Evolutionary conservation across 768 basidiomycete species (phyloP), one percentile per base, ranked within the genome.

Genomic region (Tylopilus sp.): DNA sequence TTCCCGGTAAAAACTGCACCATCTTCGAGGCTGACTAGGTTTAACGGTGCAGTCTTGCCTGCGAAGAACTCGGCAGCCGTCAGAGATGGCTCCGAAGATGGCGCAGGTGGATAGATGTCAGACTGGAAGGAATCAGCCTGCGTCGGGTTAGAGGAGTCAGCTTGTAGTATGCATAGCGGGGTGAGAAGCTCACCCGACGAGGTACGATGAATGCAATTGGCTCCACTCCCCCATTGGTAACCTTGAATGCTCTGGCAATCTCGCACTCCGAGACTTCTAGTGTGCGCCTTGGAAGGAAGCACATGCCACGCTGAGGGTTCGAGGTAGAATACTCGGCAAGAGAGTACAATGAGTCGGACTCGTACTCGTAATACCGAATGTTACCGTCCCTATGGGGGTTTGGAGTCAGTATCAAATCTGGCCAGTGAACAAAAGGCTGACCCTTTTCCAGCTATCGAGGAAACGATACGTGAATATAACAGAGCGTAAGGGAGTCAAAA

Each of bases 281-380:
- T 0, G 90, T 86, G 43, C 94, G 88, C 31, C 95, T 83, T 12
- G 97, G 97, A 39, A 97, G 79, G 85, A 98, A 94, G 67, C 89
- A 91, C 84, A 98, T 90, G 12, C 97, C 97, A 46, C 95, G 90
- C 69, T 98, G 95, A 25, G 95, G 95, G 46, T 95, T 91, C 18
- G 84, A 76, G 4, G 87, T 89, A 68, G 94, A 89, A 78, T 95
- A 81, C 66, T 98, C 97, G 18, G 84, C 75, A 5, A 93, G 77
- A 17, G 81, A 69, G 71, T 82, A 78, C 18, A 98, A 76, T 42
- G 83, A 76, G 71, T 98, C 95, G 28, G 79, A 81, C 61, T 97
- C 95, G 70, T 87, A 94, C 68, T 99, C 97, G 69, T 86, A 98
- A 78, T 91, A 95, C n/a, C 95, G 86, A 56, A 98, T 86, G 67